Conservation (phyloP, 768 basidiomycete species). For the Boletus vinaceobasis region DNA sequence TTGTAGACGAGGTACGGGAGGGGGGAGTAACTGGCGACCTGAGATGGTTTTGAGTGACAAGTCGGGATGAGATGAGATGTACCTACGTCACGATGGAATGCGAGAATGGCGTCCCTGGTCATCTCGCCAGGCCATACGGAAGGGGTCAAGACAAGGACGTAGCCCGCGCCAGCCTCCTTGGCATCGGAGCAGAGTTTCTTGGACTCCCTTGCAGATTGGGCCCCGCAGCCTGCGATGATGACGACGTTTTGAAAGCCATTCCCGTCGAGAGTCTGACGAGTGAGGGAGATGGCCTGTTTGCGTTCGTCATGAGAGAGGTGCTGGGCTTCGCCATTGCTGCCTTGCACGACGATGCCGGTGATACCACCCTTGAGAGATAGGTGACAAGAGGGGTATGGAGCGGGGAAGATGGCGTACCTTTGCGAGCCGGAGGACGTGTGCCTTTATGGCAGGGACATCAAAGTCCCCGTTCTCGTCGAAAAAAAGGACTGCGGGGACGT, state of each 20-base stretch:
- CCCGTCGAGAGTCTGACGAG: conserved; percentile 67
- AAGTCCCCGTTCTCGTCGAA: conserved; percentile 67
- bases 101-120: conserved; percentile 57
- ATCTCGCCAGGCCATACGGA: conserved; percentile 68
- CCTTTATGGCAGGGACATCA: conserved; percentile 61
- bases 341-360: conserved; percentile 69
- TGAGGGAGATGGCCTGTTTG: conserved; percentile 56
- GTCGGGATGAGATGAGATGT: background rate
- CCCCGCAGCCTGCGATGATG: conserved; percentile 82
- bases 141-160: conserved; percentile 71
- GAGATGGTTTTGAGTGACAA: background rate
- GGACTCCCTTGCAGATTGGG: conserved; percentile 75
- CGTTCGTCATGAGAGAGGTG: conserved; percentile 73
- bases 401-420: conserved; percentile 37
- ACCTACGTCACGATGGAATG: conserved; percentile 62
- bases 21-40: conserved; percentile 68
- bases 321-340: conserved; percentile 74
- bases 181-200: conserved; percentile 68
- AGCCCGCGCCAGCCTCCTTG: conserved; percentile 77
- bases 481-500: conserved; percentile 77
- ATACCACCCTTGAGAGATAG: conserved; percentile 55
- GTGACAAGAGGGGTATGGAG: conserved; percentile 18
- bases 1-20: conserved; percentile 82
- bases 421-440: conserved; percentile 73
- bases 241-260: conserved; percentile 65